Evolutionary conservation across 805 yeast species (phyloP), one percentile per base, ranked within the genome.

Genomic region (Hanseniaspora lindneri): DNA sequence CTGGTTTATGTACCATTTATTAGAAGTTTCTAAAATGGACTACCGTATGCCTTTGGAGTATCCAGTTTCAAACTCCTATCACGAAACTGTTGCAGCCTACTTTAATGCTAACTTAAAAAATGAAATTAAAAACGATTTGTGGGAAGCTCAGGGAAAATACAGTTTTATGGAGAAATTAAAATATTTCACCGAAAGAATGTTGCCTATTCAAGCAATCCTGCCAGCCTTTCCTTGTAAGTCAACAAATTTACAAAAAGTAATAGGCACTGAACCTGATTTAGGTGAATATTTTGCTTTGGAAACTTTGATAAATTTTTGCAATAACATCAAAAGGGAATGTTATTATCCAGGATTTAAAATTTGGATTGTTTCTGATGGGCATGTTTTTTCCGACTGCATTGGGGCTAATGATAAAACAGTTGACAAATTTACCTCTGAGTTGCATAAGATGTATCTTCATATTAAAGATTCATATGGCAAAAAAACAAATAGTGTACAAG

Each of bases 141-240:
- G 81, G 81, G 64, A 64, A 10, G 53, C 55, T 7, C 67, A 66
- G 8, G 79, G 80, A 1, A 61, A 67, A 40, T 66, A 57, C 0
- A 62, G 64, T 37, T 77, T 76, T 53, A 57, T 66, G 9, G 60
- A 64, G 24, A 66, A 65, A 47, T 68, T 71, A 4, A 62, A 64
- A 25, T 74, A 70, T 56, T 77, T 73, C 56, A 74, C 77, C 21
- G 65, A 70, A 35, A 66, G 76, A 56, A 62, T 66, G 53, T 48
- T 68, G 27, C 68, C 67, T 34, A 67, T 77, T 52, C 77, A 76
- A 58, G 74, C 77, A 13, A 77, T 76, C 8, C 62, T 77, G 44
- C 82, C 82, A 5, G 82, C 82, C 0, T 77, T 77, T 52, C 82
- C 82, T 9, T 76, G 81, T 55, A 77, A 76, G 57, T 73, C 80